Conservation (phyloP, 2,329 filamentous ascomycete genomes). For the Xylariaceae sp. region DNA sequence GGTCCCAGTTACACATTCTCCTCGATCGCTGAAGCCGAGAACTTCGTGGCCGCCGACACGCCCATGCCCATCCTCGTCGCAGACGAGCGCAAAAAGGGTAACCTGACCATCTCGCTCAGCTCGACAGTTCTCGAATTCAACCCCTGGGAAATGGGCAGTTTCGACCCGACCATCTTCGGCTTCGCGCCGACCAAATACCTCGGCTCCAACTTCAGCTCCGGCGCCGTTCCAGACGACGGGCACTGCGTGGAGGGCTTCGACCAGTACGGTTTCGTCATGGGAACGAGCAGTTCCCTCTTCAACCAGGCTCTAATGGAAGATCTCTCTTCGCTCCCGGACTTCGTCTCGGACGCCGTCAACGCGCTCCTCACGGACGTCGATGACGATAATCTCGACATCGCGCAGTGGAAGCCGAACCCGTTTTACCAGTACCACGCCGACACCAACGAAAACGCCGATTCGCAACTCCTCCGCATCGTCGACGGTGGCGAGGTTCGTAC, state of each 20-base stretch:
- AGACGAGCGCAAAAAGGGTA: constrained; percentile 59
- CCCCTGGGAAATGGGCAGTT: constrained; percentile 73
- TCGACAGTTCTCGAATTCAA: constrained; percentile 74
- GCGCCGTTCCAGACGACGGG: constrained; percentile 49
- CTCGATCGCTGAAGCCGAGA: constrained; percentile 58
- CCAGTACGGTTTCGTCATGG: constrained; percentile 77
- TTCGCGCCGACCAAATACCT: constrained; percentile 67
- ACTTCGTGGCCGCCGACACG: constrained; percentile 58
- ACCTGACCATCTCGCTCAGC: constrained; percentile 60
- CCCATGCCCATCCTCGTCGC: constrained; percentile 72
- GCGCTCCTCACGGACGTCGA: constrained; percentile 42
- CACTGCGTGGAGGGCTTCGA: constrained; percentile 75
- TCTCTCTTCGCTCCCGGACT: not conserved
- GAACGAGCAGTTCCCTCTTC: constrained; percentile 79
- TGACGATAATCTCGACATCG: constrained; percentile 54
- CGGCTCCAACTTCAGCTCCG: constrained; percentile 65
- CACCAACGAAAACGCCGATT: constrained; percentile 52
- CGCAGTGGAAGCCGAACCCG: constrained; percentile 67
- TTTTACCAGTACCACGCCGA: constrained; percentile 61
- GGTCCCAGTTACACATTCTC: constrained; percentile 69
- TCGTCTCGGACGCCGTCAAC: not conserved
- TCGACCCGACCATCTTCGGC: constrained; percentile 65
- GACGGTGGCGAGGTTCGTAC: constrained; percentile 59
- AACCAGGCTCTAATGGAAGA: constrained; percentile 54
- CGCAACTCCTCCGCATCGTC: constrained; percentile 59